These are phyloP conservation scores for Cladorrhinum sp. DNA, from an alignment of 2,329 filamentous ascomycete species.

Conservation along the genomic window DNA sequence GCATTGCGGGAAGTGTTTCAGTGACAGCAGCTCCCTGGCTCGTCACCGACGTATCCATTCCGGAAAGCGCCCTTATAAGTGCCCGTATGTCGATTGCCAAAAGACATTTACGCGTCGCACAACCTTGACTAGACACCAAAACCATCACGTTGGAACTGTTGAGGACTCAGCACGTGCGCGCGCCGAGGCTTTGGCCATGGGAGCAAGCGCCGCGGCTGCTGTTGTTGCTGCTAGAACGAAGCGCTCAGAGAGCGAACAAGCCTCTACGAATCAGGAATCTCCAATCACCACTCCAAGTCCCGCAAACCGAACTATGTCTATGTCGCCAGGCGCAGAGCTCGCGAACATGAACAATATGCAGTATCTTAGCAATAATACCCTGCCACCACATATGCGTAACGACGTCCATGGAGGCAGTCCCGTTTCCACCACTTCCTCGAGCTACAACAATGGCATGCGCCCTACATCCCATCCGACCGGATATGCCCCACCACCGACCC, in stretches of 20 bases:
- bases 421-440: constrained; percentile 62
- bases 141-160: constrained; percentile 90
- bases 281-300: constrained; percentile 80
- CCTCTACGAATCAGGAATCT: constrained; percentile 65
- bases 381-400: constrained; percentile 77
- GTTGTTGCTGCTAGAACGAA: constrained; percentile 33
- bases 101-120: constrained; percentile 97
- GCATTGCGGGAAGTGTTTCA: constrained; percentile 95
- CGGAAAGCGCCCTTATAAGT: constrained; percentile 94
- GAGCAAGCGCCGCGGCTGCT: constrained; percentile 35
- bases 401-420: constrained; percentile 72
- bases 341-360: constrained; percentile 66
- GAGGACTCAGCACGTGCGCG: constrained; percentile 90
- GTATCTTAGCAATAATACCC: constrained; percentile 74
- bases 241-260: constrained; percentile 68
- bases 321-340: constrained; percentile 76
- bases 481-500: constrained; percentile 78
- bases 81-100: constrained; percentile 93
- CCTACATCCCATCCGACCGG: constrained; percentile 83
- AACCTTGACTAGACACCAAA: constrained; percentile 91
- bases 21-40: constrained; percentile 90
- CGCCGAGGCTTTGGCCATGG: constrained; percentile 72
- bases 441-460: constrained; percentile 55
- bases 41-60: constrained; percentile 93
- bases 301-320: constrained; percentile 71